These are phyloP conservation scores for Arthrobotrys iridis DNA, from an alignment of 2,329 filamentous ascomycete species.

Conservation along the genomic window DNA sequence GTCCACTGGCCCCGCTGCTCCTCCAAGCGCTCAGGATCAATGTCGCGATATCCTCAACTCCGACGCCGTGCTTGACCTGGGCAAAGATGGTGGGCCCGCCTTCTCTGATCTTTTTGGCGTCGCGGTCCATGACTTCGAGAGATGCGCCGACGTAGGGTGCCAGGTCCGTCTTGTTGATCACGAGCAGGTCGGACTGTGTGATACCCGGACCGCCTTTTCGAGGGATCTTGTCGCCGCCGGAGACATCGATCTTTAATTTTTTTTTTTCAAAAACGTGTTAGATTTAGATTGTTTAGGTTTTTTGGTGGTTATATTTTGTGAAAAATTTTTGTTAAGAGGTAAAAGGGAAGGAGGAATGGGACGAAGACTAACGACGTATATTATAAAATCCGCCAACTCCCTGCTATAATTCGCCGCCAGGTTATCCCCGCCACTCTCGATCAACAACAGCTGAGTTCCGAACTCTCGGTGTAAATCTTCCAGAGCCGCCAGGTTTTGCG, in stretches of 20 bases:
- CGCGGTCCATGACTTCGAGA: conserved; percentile 87
- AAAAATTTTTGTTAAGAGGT: no score
- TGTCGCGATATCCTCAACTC: conserved; percentile 84
- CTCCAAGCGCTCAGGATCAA: conserved; percentile 93
- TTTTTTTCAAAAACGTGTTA: background rate
- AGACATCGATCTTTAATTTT: conserved; percentile 77
- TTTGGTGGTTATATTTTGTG: background rate
- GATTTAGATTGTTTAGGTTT: background rate
- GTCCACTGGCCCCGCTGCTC: conserved; percentile 76
- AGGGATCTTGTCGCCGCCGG: conserved; percentile 94
- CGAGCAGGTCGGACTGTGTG: conserved; percentile 90
- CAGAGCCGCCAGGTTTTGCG: conserved; percentile 88
- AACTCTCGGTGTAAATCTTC: conserved; percentile 87
- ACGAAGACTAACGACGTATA: conserved; percentile 74
- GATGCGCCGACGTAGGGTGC: conserved; percentile 91
- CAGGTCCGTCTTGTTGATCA: conserved; percentile 97
- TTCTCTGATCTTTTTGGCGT: conserved; percentile 92
- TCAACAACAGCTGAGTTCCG: conserved; percentile 83
- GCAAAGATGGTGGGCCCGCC: conserved; percentile 95
- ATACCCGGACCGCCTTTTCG: conserved; percentile 96
- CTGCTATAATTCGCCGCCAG: conserved; percentile 95
- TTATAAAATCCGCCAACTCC: conserved; percentile 95
- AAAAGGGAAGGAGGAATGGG: background rate
- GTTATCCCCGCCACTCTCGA: conserved; percentile 96
- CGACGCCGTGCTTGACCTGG: conserved; percentile 92